These are phyloP conservation scores for Rubia balearica DNA, from an alignment of 305 asterid species.

Conservation along the genomic window DNA sequence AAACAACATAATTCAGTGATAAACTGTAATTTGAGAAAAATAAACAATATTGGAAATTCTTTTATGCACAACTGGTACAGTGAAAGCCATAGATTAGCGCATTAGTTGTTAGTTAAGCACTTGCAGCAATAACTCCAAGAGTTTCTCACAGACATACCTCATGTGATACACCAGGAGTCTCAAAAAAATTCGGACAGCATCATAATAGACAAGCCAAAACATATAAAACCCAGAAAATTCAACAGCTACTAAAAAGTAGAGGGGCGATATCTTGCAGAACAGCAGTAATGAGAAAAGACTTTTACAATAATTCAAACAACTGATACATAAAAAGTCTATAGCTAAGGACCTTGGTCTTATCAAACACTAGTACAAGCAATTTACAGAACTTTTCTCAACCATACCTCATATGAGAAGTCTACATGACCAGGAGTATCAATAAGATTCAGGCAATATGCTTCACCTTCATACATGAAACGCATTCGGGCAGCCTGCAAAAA, in stretches of 20 bases:
- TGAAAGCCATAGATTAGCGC: not conserved
- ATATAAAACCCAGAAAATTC: not conserved
- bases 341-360: not conserved
- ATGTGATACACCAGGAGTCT: not conserved
- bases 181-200: not conserved
- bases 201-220: not conserved
- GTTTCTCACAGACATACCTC: not conserved
- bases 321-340: not conserved
- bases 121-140: not conserved
- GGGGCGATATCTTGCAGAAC: too few relatives aligned
- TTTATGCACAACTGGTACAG: not conserved
- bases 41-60: not conserved
- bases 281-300: not conserved
- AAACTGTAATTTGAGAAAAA: not conserved
- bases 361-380: not conserved
- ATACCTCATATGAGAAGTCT: constrained; percentile 98
- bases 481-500: constrained; percentile 83
- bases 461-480: constrained; percentile 64
- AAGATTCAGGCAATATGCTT: constrained; percentile 91
- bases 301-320: not conserved
- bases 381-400: constrained; percentile 3
- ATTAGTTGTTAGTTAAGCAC: not conserved
- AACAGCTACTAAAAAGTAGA: not conserved
- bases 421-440: constrained; percentile 99
- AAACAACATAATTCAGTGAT: not conserved